A percentile compares a stretch with the other conserved stretches of the same genome.
These are phyloP conservation scores for Diaporthe australafricana DNA, from an alignment of 2,329 filamentous ascomycete species.

Conservation along the genomic window DNA sequence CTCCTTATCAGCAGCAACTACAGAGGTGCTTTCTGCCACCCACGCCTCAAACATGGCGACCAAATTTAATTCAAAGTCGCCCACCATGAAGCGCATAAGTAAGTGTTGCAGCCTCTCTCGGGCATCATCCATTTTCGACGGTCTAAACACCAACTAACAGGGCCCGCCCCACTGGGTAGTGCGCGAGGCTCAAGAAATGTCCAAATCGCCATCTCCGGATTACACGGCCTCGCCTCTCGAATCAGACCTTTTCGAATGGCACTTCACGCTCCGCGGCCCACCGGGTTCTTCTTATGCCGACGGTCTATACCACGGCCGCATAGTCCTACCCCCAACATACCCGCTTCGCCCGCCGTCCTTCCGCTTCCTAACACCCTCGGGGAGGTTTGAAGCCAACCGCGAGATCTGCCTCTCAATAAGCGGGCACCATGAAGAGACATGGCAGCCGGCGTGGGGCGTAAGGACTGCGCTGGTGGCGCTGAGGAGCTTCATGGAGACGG, in stretches of 20 bases:
- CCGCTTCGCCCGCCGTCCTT: conserved; percentile 94
- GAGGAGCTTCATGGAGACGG: conserved; percentile 92
- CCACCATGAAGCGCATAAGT: conserved; percentile 88
- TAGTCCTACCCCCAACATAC: conserved; percentile 89
- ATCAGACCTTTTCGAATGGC: conserved; percentile 95
- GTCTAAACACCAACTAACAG: neutral
- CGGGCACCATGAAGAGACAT: conserved; percentile 97
- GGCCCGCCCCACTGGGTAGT: conserved; percentile 61
- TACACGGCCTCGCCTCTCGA: conserved; percentile 89
- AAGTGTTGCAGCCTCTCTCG: conserved; percentile 47
- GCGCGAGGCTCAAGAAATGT: conserved; percentile 90
- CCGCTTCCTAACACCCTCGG: conserved; percentile 91
- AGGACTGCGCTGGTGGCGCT: conserved; percentile 86
- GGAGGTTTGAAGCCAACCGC: conserved; percentile 94
- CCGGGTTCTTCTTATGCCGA: conserved; percentile 81
- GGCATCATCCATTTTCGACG: neutral
- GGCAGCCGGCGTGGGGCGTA: conserved; percentile 98
- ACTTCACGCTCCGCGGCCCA: conserved; percentile 95
- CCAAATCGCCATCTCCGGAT: conserved; percentile 82
- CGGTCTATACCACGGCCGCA: conserved; percentile 95
- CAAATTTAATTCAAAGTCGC: conserved; percentile 79
- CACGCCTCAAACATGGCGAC: conserved; percentile 50
- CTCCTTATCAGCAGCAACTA: neutral
- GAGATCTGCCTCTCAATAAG: conserved; percentile 96
- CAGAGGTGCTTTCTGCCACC: neutral